Base-by-base conservation (phyloP, 179 eudicot genomes). In the Corrigiola litoralis region DNA sequence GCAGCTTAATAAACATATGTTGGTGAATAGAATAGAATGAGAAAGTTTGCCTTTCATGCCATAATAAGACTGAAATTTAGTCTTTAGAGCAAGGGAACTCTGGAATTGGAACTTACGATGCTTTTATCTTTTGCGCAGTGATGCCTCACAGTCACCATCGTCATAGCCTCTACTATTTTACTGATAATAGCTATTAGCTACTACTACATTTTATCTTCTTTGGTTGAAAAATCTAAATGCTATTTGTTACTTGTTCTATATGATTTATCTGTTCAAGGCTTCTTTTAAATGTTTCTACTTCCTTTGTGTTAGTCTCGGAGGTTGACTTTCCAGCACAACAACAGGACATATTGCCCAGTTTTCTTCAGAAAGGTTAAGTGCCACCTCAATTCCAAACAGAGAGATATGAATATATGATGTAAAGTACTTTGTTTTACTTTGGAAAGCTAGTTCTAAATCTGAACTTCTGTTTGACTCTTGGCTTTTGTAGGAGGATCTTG, bases 281-380 rank as follows among this genome's bases (percentile, higher is more conserved):
- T 21, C 3, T 57, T n/a, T n/a, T n/a, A 1, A 14, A 20, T 14
- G 38, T 50, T 31, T 14, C 2, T 48, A 8, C 47, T 32, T 67
- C 47, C 54, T 29, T 48, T 55, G 54, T 61, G 56, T 53, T 82
- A 90, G 99, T 88, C 99, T 20, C 86, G 67, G 63, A 90, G 88
- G 75, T 80, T 90, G 79, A 66, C 78, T 16, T 67, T 90, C 74
- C 82, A 76, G 75, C 79, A 86, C 80, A 72, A 81, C 56, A 71
- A 73, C 69, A 80, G 70, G 75, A 80, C 75, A 70, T 91, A 86
- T 31, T 89, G 89, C 21, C 97, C 94, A 46, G 82, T 83, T 40
- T 88, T 91, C 74, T 90, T 91, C 84, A 80, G 97, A 65, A 89
- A 87, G 96, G 98, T 92, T 68, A 29, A 84, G 18, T n/a, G n/a